Evolutionary conservation across 108 stramenopile species (phyloP), one percentile per base, ranked within the genome.

Genomic region (Seminavis robusta): DNA sequence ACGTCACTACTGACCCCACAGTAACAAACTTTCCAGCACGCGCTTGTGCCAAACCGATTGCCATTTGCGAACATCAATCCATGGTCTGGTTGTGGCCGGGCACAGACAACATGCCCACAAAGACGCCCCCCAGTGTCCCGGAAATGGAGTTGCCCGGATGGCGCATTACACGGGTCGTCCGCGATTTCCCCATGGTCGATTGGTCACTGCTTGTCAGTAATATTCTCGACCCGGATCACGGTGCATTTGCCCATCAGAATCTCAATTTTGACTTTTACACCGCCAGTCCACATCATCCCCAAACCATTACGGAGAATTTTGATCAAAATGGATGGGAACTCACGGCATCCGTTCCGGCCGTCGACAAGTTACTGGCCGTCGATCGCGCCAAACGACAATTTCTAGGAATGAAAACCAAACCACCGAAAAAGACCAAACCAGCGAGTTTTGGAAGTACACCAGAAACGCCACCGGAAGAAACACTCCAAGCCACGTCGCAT

Each of bases 181-280:
- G 85, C 13, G 85, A 87, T 42, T 71, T 87, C 47, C 85, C 85
- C 24, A 61, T 69, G 4, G 59, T 75, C 29, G 85, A 87, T 65
- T 87, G 68, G 68, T 63, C 76, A 16, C 74, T 87, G n/a, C 34
- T 87, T 24, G 43, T 87, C 27, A 69, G 70, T 49, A 87, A 87
- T 59, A 87, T 87, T 28, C 59, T 66, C 45, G 85, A 82, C 59
- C 73, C 85, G 1, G 85, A 87, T 36, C 85, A 87, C 69, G 85
- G 85, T 28, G 45, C 69, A 38, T 87, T 87, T 56, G 85, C 85
- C 2, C 85, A 87, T 59, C 65, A 65, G 43, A 43, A 55, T n/a
- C 24, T 20, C 9, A 65, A 57, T 0, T 83, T 87, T 56, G 85
- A 87, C 61, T 60, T 77, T 58, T 87, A 83, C 65, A 59, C 76